Evolutionary conservation across 177 flowering plant genomes (phyloP), one percentile per base, ranked within the genome.

Genomic region (Vitis hybrid): DNA sequence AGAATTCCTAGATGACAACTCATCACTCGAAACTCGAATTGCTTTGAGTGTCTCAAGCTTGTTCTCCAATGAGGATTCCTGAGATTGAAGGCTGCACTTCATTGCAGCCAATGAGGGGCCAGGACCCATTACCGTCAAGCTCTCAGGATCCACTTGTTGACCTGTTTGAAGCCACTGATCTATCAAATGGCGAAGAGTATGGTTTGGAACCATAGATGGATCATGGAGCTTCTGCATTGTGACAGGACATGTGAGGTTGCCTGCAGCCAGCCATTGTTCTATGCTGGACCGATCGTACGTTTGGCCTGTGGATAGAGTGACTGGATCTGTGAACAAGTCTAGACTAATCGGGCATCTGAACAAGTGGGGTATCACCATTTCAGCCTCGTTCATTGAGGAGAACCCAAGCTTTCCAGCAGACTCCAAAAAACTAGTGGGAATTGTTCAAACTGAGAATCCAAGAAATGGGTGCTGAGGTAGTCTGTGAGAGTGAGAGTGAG

Each of bases 181-280:
- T 55, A 91, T 91, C 66, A 91, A 77, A 69, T 86, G 91, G 50
- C 88, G 83, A 52, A 91, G 91, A 21, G 89, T 91, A 82, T 83
- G 87, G 66, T 91, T 91, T 13, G 97, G 97, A 65, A 89, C 87
- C n/a, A 89, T 35, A 18, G 90, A 77, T 6, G 73, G 65, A 69
- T 91, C 93, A 15, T 84, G 83, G 52, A 91, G 97, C 79, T 72
- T 84, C 89, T 87, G 93, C 93, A 87, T 89, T 85, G 97, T 91
- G 21, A 91, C 91, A 64, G 97, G 97, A 50, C 97, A 91, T 2
- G 97, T 89, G 60, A 77, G 78, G 54, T 91, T 89, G 4, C 97
- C 97, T 15, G 84, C 70, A 17, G 83, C 69, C 15, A 91, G 72
- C 97, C 97, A 91, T 79, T 81, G 85, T 51, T 89, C 85, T 1